Percentiles rank a stretch among this genome's conserved stretches.
Evolutionary conservation across 2,329 filamentous ascomycete species (phyloP).

Genomic region (Colletotrichum tropicicola): DNA sequence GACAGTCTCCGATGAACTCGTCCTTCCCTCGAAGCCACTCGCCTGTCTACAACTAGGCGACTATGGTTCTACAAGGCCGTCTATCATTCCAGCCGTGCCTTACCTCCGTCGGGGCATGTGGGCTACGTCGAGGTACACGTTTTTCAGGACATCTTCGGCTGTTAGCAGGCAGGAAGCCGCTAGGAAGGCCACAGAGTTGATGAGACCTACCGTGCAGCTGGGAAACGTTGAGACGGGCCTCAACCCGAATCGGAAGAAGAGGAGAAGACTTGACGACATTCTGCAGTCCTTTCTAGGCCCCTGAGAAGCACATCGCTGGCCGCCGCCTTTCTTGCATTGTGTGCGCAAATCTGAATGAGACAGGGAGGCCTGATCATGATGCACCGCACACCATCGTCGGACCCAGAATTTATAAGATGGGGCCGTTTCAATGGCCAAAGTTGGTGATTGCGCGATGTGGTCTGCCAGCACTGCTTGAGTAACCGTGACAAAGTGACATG

Average conservation of each 20-base stretch:
- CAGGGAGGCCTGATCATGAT: too few relatives aligned
- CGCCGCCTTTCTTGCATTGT: too few relatives aligned
- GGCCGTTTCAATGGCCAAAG: too few relatives aligned
- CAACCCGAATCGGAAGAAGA: conserved; percentile 41
- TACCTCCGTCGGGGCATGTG: conserved; percentile 47
- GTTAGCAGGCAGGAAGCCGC: conserved; percentile 32
- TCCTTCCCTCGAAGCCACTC: conserved; percentile 49
- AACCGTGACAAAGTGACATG: too few relatives aligned
- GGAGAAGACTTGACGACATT: conserved; percentile 44
- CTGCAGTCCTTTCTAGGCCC: conserved; percentile 35
- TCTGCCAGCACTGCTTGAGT: too few relatives aligned
- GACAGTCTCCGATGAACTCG: conserved; percentile 44
- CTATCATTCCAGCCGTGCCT: conserved; percentile 44
- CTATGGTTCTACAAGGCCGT: conserved; percentile 38
- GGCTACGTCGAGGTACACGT: conserved; percentile 43
- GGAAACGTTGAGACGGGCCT: conserved; percentile 28
- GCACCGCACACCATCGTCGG: too few relatives aligned
- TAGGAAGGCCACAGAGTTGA: conserved; percentile 18
- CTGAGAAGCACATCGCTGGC: not conserved
- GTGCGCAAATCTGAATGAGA: too few relatives aligned
- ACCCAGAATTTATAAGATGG: too few relatives aligned
- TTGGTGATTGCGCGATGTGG: too few relatives aligned
- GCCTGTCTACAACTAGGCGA: conserved; percentile 49
- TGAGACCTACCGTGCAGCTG: conserved; percentile 25
- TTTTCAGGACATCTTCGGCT: conserved; percentile 31